Conservation (phyloP, 2,329 filamentous ascomycete genomes). For the Bipolaris bicolor region DNA sequence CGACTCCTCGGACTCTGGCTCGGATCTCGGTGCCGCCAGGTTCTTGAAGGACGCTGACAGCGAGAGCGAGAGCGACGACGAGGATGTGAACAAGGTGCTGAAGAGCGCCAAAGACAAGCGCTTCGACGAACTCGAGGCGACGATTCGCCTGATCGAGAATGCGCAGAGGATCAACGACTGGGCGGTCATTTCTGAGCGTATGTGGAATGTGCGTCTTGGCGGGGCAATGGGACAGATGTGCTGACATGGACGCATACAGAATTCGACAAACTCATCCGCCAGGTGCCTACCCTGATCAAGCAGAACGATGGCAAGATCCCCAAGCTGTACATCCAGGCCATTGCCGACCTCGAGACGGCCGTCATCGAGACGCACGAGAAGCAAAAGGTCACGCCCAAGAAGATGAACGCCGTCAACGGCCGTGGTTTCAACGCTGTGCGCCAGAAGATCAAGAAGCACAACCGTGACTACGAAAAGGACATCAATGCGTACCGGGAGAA, state of each 20-base stretch:
- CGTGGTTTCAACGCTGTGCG: slow-evolving; percentile 96
- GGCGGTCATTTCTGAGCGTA: slow-evolving; percentile 89
- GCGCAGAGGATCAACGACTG: slow-evolving; percentile 97
- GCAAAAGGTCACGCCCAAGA: slow-evolving; percentile 94
- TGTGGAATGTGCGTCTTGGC: slow-evolving; percentile 42
- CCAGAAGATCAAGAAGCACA: slow-evolving; percentile 98
- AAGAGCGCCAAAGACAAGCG: slow-evolving; percentile 99
- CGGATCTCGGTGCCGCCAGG: slow-evolving; percentile 73
- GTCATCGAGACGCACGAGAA: slow-evolving; percentile 94
- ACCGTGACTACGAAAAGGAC: slow-evolving; percentile 88
- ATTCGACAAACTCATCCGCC: slow-evolving; percentile 92
- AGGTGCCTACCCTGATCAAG: slow-evolving; percentile 65
- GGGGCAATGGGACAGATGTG: slow-evolving; percentile 16
- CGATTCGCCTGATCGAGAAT: slow-evolving; percentile 91
- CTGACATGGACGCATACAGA: slow-evolving; percentile 60
- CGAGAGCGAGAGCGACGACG: slow-evolving; percentile 81
- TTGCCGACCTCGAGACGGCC: slow-evolving; percentile 91
- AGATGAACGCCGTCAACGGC: slow-evolving; percentile 97
- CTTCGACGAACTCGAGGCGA: slow-evolving; percentile 88
- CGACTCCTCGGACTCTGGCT: slow-evolving; percentile 60
- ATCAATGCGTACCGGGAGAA: slow-evolving; percentile 86
- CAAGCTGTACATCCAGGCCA: slow-evolving; percentile 89
- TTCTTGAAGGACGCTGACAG: slow-evolving; percentile 85
- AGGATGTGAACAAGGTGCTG: slow-evolving; percentile 83
- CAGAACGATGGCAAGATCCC: slow-evolving; percentile 75